These are phyloP conservation scores for Brassica cretica DNA, from an alignment of 345 rosid species.

Conservation along the genomic window DNA sequence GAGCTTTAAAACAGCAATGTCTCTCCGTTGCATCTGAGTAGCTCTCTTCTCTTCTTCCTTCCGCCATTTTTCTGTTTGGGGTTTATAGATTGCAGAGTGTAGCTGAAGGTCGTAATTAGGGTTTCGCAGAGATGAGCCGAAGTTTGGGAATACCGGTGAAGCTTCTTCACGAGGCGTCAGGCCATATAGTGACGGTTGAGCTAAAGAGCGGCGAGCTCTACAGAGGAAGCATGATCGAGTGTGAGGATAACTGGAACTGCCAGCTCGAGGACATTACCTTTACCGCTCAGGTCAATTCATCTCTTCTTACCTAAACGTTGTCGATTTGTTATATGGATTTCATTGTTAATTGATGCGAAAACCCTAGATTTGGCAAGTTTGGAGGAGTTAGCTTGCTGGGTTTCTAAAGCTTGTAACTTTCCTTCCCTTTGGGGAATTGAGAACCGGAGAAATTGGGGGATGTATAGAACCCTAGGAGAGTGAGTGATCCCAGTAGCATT, in stretches of 20 bases:
- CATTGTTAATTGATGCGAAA: slow-evolving; percentile 15
- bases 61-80: slow-evolving; percentile 12
- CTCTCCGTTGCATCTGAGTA: not conserved
- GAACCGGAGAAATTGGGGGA: not conserved
- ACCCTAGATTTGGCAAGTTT: slow-evolving; percentile 34
- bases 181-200: slow-evolving; percentile 84
- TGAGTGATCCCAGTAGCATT: not conserved
- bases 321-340: not conserved
- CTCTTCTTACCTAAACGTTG: not conserved
- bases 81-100: slow-evolving; percentile 22
- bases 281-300: slow-evolving; percentile 61
- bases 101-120: slow-evolving; percentile 42
- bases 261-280: slow-evolving; percentile 82
- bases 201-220: slow-evolving; percentile 87
- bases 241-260: slow-evolving; percentile 94
- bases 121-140: slow-evolving; percentile 64
- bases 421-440: not conserved
- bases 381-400: not conserved
- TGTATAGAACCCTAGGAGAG: not conserved
- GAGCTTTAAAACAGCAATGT: not conserved
- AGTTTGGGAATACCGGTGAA: slow-evolving; percentile 91
- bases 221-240: slow-evolving; percentile 87
- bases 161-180: slow-evolving; percentile 81
- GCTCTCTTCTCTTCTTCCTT: slow-evolving; percentile 15
- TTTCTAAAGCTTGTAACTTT: not conserved